Evolutionary conservation across 148 eudicot genomes (phyloP), one percentile per base, ranked within the genome.

Genomic region (Hydrangea macrophylla): DNA sequence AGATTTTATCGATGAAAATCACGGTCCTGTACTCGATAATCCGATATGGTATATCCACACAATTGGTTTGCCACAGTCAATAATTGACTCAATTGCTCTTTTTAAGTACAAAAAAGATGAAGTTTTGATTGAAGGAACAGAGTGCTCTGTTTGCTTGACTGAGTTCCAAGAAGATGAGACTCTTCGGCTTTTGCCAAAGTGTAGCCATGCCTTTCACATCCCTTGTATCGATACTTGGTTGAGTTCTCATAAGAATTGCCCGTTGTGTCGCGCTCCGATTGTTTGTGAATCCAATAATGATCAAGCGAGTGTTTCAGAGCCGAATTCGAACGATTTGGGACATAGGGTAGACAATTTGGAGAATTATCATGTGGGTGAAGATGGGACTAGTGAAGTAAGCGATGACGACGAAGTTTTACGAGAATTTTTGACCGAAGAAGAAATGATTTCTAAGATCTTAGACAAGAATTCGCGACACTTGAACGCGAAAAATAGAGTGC

Each of bases 141-240:
- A 73, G 15, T 73, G 77, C 18, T 66, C 71, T 53, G 71, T 73
- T 60, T 73, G 77, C 39, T 60, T 73, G 67, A 73, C 23, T 60
- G 77, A 67, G 44, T 73, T 73, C 67, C 28, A 73, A 67, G 77
- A 73, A 51, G 60, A 73, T 54, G 77, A 73, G 53, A 44, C 35
- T 17, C 76, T 73, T 65, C 23, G 76, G 66, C 71, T 73, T 44
- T 65, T 72, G 64, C n/a, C n/a, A n/a, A n/a, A n/a, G n/a, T n/a
- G n/a, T n/a, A n/a, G n/a, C n/a, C n/a, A n/a, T n/a, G n/a, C 70
- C 76, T 73, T 73, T 67, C 77, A 73, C 23, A 20, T 67, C 13
- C 36, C 54, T 3, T 73, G 76, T 60, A 73, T 73, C n/a, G 76
- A 73, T 50, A 66, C 71, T 11, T 73, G 76, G 76, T 17, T 73